Evolutionary conservation across 2,329 filamentous ascomycete genomes (phyloP), one percentile per base, ranked within the genome.

Genomic region (Talaromyces sp.): DNA sequence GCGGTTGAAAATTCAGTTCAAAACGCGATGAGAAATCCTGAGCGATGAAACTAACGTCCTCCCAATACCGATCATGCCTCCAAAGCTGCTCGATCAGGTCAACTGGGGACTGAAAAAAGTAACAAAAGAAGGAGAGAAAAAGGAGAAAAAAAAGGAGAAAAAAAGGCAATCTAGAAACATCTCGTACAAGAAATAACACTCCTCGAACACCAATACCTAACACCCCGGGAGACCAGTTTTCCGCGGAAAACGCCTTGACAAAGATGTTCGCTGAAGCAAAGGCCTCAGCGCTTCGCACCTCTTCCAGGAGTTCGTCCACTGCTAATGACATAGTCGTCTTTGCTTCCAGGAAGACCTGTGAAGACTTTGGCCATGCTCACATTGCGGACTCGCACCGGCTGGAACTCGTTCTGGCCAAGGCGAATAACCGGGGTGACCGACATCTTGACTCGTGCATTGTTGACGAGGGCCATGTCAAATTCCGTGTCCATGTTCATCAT

Each of bases 401-500:
- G 39, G 32, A 17, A 30, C 9, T 39, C n/a, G n/a, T 28, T 57
- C 27, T 60, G 17, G 5, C 58, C 54, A 5, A 63, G 33, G 17
- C 61, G 49, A 28, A 60, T 47, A 8, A 47, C 51, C 9, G 61
- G 61, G 0, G 57, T 63, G 1, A 63, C 49, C 0, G 57, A 59
- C 61, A 63, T 36, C 11, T 22, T 54, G 27, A 63, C 61, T 13
- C 25, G 55, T 11, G 47, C 32, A 17, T 52, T 44, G 5, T 19
- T 53, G 0, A 22, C 15, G 27, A 13, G 39, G n/a, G 49, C 22
- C 3, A 42, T 30, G 30, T 22, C 17, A 30, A 51, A 42, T 4
- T 22, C 11, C 1, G 22, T 36, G 33, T 72, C 69, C 8, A 67
- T 59, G 19, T 66, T 69, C 28, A 68, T 33, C 71, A 73, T 74